Evolutionary conservation across 2,329 filamentous ascomycete genomes (phyloP).

Genomic region (Aureobasidium musti): DNA sequence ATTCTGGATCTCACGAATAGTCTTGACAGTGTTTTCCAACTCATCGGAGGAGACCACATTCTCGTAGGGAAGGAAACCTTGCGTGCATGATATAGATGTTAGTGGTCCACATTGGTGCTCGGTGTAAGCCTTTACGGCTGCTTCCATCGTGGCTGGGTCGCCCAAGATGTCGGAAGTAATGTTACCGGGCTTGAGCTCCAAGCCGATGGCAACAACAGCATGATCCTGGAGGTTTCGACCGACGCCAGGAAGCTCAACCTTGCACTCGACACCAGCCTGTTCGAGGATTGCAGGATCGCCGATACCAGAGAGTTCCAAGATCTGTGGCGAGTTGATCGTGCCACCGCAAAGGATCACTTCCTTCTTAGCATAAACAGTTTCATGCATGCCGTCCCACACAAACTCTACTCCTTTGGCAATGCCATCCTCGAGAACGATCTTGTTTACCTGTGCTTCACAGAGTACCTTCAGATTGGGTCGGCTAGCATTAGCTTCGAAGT

Average conservation of each 20-base stretch:
- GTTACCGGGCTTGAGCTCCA: constrained; percentile 37
- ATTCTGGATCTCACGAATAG: constrained; percentile 36
- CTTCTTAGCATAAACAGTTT: constrained; percentile 42
- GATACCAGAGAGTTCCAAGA: constrained; percentile 64
- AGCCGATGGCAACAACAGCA: constrained; percentile 32
- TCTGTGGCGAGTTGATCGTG: constrained; percentile 58
- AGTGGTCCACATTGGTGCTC: constrained; percentile 41
- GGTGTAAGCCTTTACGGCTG: constrained; percentile 39
- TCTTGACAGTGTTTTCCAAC: constrained; percentile 39
- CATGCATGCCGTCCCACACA: constrained; percentile 41
- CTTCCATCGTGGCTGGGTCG: constrained; percentile 40
- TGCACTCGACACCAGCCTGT: constrained; percentile 48
- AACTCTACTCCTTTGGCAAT: constrained; percentile 49
- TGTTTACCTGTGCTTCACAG: constrained; percentile 50
- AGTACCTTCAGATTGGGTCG: constrained; percentile 52
- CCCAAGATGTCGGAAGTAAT: constrained; percentile 39
- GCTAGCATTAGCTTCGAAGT: constrained; percentile 42
- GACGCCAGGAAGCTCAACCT: constrained; percentile 50
- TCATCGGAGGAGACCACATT: constrained; percentile 41
- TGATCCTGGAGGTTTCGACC: constrained; percentile 40
- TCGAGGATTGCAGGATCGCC: constrained; percentile 52
- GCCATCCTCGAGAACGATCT: constrained; percentile 50
- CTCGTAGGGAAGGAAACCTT: constrained; percentile 45
- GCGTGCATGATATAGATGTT: constrained; percentile 39
- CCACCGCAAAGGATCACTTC: constrained; percentile 64